phyloP scores from a whole-genome alignment of 1,284 basidiomycete genomes.

The Leccinum variabile region DNA sequence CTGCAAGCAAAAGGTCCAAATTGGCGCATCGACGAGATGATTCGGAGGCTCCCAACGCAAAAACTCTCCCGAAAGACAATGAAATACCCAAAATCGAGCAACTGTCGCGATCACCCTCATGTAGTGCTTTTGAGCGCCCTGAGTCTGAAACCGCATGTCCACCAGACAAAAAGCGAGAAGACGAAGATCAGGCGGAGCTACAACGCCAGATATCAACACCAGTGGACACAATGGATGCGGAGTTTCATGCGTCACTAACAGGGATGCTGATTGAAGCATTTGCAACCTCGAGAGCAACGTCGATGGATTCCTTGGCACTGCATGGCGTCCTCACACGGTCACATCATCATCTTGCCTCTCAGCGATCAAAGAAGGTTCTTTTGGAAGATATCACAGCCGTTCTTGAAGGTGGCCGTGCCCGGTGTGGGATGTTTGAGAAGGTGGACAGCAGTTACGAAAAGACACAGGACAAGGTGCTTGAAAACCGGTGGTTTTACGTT shows the following conservation, averaged over 20 bases:
- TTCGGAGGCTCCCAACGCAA: not conserved
- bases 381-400: conserved; percentile 48
- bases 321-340: conserved; percentile 50
- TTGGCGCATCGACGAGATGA: conserved; percentile 2
- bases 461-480: conserved; percentile 46
- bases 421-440: conserved; percentile 66
- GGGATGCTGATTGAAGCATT: conserved; percentile 74
- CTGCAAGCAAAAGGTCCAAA: conserved; percentile 25
- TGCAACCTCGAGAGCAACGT: conserved; percentile 69
- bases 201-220: not conserved
- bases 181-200: not conserved
- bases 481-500: conserved; percentile 76
- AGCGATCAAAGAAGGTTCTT: conserved; percentile 49
- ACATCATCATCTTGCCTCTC: conserved; percentile 50
- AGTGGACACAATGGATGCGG: conserved; percentile 10
- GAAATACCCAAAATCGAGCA: conserved; percentile 1
- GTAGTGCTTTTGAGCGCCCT: not conserved
- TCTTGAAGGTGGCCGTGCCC: conserved; percentile 48
- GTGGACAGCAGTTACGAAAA: conserved; percentile 63
- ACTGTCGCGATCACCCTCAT: conserved; percentile 9
- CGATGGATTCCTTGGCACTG: conserved; percentile 56
- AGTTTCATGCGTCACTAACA: conserved; percentile 41
- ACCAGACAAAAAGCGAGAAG: not conserved
- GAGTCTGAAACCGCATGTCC: conserved; percentile 2
- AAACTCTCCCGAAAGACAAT: conserved; percentile 2